Conservation (phyloP, 2,329 filamentous ascomycete species). For the Aureobasidium sp. region DNA sequence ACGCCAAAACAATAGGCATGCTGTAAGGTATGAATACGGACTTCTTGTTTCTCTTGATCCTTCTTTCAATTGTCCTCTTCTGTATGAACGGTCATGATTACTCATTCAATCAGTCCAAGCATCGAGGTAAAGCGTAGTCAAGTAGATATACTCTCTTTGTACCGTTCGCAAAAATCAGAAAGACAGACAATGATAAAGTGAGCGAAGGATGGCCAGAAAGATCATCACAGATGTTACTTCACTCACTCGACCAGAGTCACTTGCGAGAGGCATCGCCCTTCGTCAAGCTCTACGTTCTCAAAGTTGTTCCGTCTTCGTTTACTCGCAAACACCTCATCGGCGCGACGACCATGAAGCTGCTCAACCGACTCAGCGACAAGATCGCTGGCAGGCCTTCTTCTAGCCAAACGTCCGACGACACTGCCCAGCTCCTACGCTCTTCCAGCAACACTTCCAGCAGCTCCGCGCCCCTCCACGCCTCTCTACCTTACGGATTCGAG, state of each 20-base stretch:
- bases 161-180: background rate
- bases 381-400: slow-evolving; percentile 1
- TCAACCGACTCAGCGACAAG: slow-evolving; percentile 1
- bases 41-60: background rate
- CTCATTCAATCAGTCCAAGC: background rate
- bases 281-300: background rate
- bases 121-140: background rate
- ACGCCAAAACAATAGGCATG: too few relatives aligned
- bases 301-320: background rate
- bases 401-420: background rate
- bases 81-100: background rate
- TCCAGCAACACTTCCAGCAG: background rate
- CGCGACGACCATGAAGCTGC: background rate
- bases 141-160: background rate
- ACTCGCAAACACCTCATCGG: background rate
- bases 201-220: background rate
- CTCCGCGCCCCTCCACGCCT: background rate
- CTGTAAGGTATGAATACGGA: background rate
- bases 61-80: background rate
- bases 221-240: background rate
- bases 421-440: background rate
- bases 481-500: background rate
- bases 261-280: background rate
- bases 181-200: background rate
- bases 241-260: background rate